Percentiles rank a stretch among this genome's conserved stretches.
Evolutionary conservation across 345 rosid genomes (phyloP).

Genomic region (Orychophragmus violaceus): DNA sequence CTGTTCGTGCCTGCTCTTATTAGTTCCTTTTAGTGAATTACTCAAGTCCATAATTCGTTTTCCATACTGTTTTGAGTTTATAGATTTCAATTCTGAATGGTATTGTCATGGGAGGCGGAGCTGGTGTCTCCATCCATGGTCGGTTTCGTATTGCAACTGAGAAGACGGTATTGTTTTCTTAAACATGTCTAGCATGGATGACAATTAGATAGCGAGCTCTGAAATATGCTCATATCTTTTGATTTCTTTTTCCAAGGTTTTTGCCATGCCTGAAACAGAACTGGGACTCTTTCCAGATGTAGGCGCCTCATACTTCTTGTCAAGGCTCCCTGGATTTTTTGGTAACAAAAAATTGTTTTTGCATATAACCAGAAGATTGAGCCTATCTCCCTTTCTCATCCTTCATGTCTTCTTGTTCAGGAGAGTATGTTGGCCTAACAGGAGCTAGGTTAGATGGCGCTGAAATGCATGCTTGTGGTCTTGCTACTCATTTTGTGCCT

Average conservation of each 20-base stretch:
- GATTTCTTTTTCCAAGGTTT: slow-evolving; percentile 36
- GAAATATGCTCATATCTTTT: not conserved
- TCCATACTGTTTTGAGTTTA: not conserved
- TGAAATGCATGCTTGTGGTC: slow-evolving; percentile 84
- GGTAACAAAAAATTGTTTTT: slow-evolving; percentile 34
- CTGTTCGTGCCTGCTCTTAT: too few species aligned
- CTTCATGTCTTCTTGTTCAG: slow-evolving; percentile 23
- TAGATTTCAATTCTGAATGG: slow-evolving; percentile 79
- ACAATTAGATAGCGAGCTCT: not conserved
- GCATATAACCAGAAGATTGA: not conserved
- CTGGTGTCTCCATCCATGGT: slow-evolving; percentile 78
- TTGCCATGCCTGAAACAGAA: slow-evolving; percentile 89
- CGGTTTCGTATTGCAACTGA: slow-evolving; percentile 78
- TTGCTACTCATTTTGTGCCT: slow-evolving; percentile 80
- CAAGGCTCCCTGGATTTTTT: slow-evolving; percentile 82
- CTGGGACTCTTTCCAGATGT: slow-evolving; percentile 86
- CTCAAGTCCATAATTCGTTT: not conserved
- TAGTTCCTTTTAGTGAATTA: not conserved
- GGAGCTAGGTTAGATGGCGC: slow-evolving; percentile 76
- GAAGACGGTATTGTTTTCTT: slow-evolving; percentile 46
- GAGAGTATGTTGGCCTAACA: slow-evolving; percentile 75
- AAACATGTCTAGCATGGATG: not conserved
- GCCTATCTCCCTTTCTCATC: not conserved
- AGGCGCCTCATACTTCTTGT: slow-evolving; percentile 75
- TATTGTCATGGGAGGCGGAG: slow-evolving; percentile 88